phyloP scores from a whole-genome alignment of 345 rosid species.

The Corymbia maculata region DNA sequence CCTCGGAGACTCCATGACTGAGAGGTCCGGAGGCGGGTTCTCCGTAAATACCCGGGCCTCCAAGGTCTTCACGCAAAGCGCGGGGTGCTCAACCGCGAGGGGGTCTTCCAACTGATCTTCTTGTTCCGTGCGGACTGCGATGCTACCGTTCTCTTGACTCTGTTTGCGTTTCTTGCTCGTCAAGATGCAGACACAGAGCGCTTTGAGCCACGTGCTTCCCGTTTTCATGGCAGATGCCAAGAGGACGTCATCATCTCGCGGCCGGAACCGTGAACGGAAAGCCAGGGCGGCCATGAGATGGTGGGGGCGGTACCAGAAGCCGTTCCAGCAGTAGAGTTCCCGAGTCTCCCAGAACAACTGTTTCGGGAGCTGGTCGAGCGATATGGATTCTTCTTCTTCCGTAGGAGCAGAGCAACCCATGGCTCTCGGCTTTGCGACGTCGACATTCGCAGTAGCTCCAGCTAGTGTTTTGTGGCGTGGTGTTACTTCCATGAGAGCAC shows the following conservation, averaged over 20 bases:
- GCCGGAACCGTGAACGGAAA: conserved; percentile 1
- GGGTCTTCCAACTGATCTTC: neutral
- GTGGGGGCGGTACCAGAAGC: neutral
- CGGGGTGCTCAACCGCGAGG: conserved; percentile 1
- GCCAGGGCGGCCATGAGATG: neutral
- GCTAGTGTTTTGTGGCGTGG: neutral
- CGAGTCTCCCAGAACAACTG: conserved; percentile 2
- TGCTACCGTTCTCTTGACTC: neutral
- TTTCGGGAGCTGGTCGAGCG: conserved; percentile 7
- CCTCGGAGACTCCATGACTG: conserved; percentile 2
- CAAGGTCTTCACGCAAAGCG: neutral
- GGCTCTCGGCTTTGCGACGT: neutral
- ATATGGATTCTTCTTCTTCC: neutral
- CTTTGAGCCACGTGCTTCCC: conserved; percentile 32
- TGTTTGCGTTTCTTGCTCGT: neutral
- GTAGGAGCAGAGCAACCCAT: neutral
- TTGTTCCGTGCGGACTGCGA: neutral
- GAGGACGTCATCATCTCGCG: conserved; percentile 8
- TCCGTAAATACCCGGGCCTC: conserved; percentile 4
- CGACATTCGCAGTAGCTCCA: neutral
- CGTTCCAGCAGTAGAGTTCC: conserved; percentile 2
- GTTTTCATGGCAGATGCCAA: conserved; percentile 26
- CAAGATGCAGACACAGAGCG: conserved; percentile 13
- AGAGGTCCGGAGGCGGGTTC: neutral
- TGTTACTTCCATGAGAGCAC: neutral